Base-by-base conservation (phyloP, 2,329 filamentous ascomycete genomes). In the Cladophialophora exuberans region DNA sequence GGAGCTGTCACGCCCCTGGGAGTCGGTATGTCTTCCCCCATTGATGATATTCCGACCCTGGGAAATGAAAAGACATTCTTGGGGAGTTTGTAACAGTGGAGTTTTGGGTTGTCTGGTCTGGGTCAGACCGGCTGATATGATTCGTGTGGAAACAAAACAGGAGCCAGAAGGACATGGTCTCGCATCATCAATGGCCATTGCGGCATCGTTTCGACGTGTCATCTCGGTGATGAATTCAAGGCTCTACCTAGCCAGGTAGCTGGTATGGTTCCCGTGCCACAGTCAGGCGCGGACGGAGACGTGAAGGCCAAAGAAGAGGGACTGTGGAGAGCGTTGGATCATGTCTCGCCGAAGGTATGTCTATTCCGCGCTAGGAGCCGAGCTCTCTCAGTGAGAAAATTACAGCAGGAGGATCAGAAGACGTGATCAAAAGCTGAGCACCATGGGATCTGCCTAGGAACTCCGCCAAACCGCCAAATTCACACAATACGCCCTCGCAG, bases 401-500 rank as follows among this genome's bases (percentile, higher is more conserved):
- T 31, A n/a, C 7, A 31, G n/a, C n/a, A n/a, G 9, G 7, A n/a
- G n/a, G n/a, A n/a, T n/a, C n/a, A n/a, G n/a, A n/a, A n/a, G n/a
- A n/a, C n/a, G n/a, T n/a, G 41, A 30, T 23, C 13, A 17, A 43
- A 6, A 6, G 9, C 23, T 28, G 42, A 3, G 9, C n/a, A n/a
- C n/a, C n/a, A n/a, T n/a, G n/a, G n/a, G n/a, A n/a, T n/a, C n/a
- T n/a, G n/a, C n/a, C 4, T 59, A 84, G 82, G 83, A 87, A 60
- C 77, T 82, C 65, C 83, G 91, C 3, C 88, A 90, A 67, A 95
- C 95, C 85, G 91, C 94, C n/a, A 80, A 78, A 20, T 97, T 97
- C 69, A 83, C 91, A 3, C 92, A 97, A 71, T 97, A 95, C 75
- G 93, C 92, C 11, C 81, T 96, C 67, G 90, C 89, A 10, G 90